Percentiles rank a stretch among this genome's conserved stretches.
Conservation (phyloP, 805 yeast genomes). For the Saccharomycopsis malanga region DNA sequence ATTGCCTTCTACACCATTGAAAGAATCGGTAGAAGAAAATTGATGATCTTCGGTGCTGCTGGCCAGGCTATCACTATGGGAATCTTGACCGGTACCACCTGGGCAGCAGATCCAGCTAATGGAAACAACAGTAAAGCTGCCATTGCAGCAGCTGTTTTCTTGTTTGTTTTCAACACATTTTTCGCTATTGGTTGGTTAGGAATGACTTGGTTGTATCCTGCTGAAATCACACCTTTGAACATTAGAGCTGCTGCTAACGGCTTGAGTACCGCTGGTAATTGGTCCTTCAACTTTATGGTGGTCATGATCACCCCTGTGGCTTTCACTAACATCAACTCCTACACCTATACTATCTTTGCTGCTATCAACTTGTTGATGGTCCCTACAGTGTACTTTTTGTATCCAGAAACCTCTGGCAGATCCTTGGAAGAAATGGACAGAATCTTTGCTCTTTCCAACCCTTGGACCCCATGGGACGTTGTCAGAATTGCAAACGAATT, state of each 20-base stretch:
- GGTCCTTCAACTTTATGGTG: slow-evolving; percentile 60
- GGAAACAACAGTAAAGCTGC: slow-evolving; percentile 31
- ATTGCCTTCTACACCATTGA: slow-evolving; percentile 56
- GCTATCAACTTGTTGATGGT: slow-evolving; percentile 51
- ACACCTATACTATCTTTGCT: slow-evolving; percentile 69
- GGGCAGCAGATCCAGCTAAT: slow-evolving; percentile 38
- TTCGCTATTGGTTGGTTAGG: slow-evolving; percentile 33
- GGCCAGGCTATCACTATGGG: slow-evolving; percentile 44
- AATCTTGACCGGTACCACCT: slow-evolving; percentile 31
- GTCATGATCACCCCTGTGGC: slow-evolving; percentile 62
- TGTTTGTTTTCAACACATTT: slow-evolving; percentile 46
- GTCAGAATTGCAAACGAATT: slow-evolving; percentile 30
- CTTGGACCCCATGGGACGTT: slow-evolving; percentile 37
- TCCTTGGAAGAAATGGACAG: slow-evolving; percentile 70
- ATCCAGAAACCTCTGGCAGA: slow-evolving; percentile 72
- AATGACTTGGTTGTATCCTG: slow-evolving; percentile 55
- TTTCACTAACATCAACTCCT: slow-evolving; percentile 36
- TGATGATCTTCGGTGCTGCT: slow-evolving; percentile 43
- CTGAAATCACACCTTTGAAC: slow-evolving; percentile 54
- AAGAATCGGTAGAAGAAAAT: slow-evolving; percentile 59
- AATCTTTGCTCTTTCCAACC: slow-evolving; percentile 33
- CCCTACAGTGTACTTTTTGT: slow-evolving; percentile 56
- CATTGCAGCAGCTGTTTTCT: slow-evolving; percentile 62
- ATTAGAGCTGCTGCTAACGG: slow-evolving; percentile 38
- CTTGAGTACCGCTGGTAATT: slow-evolving; percentile 55